Evolutionary conservation across 2,329 filamentous ascomycete genomes (phyloP).

Genomic region (Neopestalotiopsis rosae): DNA sequence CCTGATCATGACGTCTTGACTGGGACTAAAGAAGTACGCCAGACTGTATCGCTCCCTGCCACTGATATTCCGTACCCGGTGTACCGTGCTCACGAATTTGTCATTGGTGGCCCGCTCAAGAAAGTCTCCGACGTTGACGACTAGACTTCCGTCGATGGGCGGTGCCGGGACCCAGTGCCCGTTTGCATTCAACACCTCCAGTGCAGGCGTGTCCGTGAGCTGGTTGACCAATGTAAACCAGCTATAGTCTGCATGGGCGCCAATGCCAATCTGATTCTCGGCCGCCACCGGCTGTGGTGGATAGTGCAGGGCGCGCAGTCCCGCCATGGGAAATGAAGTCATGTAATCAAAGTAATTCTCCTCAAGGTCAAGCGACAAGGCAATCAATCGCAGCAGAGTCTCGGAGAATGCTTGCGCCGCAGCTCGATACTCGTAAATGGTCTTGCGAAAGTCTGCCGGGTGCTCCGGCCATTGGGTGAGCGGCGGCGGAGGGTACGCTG

Average conservation of each 20-base stretch:
- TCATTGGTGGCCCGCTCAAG: conserved; percentile 47
- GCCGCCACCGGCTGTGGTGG: conserved; percentile 34
- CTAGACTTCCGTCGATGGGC: conserved; percentile 44
- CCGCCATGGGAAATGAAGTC: conserved; percentile 46
- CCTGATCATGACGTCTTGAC: conserved; percentile 43
- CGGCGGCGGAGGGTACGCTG: conserved; percentile 3
- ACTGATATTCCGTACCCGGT: conserved; percentile 43
- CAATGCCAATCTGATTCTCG: conserved; percentile 37
- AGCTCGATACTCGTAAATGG: conserved; percentile 17
- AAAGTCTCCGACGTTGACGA: conserved; percentile 51
- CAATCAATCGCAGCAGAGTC: conserved; percentile 28
- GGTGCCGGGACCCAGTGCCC: conserved; percentile 47
- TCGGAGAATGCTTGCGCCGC: conserved; percentile 13
- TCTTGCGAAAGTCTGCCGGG: conserved; percentile 11
- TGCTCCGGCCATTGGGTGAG: conserved; percentile 20
- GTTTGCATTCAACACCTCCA: conserved; percentile 49
- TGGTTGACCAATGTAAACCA: conserved; percentile 54
- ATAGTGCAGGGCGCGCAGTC: conserved; percentile 50
- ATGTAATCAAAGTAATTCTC: conserved; percentile 45
- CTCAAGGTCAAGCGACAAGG: conserved; percentile 26
- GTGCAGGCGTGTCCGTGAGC: conserved; percentile 46
- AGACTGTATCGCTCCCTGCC: conserved; percentile 45
- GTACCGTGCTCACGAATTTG: conserved; percentile 49
- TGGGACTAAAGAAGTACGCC: conserved; percentile 54
- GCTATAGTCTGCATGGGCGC: conserved; percentile 48